Evolutionary conservation across 805 yeast genomes (phyloP).

Genomic region (Yarrowia sp.): DNA sequence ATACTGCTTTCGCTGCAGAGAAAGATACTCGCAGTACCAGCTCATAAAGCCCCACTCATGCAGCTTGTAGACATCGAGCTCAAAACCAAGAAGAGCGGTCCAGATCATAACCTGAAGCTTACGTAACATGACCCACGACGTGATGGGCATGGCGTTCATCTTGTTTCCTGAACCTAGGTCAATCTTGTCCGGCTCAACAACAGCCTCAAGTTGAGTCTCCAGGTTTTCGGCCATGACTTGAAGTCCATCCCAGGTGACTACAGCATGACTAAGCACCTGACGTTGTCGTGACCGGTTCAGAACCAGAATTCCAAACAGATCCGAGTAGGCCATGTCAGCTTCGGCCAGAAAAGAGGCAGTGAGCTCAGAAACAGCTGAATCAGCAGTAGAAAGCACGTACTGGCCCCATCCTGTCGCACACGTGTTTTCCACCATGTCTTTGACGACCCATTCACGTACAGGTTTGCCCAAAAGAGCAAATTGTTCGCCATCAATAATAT

Average conservation of each 20-base stretch:
- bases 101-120: constrained; percentile 72
- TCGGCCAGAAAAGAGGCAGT: constrained; percentile 36
- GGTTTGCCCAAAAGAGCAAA: constrained; percentile 27
- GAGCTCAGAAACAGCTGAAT: constrained; percentile 32
- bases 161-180: constrained; percentile 2
- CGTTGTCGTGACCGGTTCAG: constrained; percentile 82
- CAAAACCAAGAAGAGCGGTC: constrained; percentile 69
- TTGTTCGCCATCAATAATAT: not conserved
- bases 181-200: constrained; percentile 7
- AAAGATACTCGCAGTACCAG: constrained; percentile 61
- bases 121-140: constrained; percentile 63
- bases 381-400: constrained; percentile 31
- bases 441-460: constrained; percentile 33
- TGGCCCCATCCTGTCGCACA: constrained; percentile 40
- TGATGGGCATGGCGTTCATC: constrained; percentile 55
- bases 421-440: constrained; percentile 46
- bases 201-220: constrained; percentile 47
- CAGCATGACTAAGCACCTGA: constrained; percentile 59
- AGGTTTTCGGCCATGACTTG: constrained; percentile 70
- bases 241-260: constrained; percentile 67
- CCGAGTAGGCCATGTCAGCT: constrained; percentile 46
- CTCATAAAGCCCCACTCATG: constrained; percentile 67
- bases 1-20: constrained; percentile 44
- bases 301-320: constrained; percentile 45
- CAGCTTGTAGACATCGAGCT: constrained; percentile 64